Conservation (phyloP, 768 basidiomycete genomes). For the Naganishia antarctica region DNA sequence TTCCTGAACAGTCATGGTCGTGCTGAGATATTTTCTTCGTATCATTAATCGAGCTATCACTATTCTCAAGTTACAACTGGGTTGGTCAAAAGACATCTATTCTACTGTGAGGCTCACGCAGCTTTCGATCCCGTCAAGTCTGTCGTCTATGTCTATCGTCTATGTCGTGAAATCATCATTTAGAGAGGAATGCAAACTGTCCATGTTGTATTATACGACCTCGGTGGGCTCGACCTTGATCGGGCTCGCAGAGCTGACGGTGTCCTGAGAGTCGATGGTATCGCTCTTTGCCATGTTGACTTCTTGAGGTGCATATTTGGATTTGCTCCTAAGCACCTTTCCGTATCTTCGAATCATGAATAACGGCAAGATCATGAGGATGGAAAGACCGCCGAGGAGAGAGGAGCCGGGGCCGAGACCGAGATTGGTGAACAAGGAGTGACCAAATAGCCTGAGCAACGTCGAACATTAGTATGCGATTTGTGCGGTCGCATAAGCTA, state of each 20-base stretch:
- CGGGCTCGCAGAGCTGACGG: background rate
- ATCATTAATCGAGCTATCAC: too few relatives aligned
- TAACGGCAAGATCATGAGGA: slow-evolving; percentile 25
- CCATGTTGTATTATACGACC: background rate
- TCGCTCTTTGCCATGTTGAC: background rate
- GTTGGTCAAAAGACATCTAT: too few relatives aligned
- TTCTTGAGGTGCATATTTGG: slow-evolving; percentile 20
- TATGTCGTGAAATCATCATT: background rate
- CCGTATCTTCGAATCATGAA: slow-evolving; percentile 28
- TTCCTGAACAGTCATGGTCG: too few relatives aligned
- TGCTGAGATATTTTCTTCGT: too few relatives aligned
- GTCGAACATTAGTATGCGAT: background rate
- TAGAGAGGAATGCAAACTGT: background rate
- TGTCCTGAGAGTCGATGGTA: background rate
- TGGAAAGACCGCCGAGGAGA: slow-evolving; percentile 25
- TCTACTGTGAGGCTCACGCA: too few relatives aligned
- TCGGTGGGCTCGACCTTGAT: slow-evolving; percentile 4
- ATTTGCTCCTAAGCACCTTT: slow-evolving; percentile 15
- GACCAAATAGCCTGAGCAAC: slow-evolving; percentile 22
- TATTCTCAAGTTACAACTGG: too few relatives aligned
- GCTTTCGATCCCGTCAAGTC: too few relatives aligned
- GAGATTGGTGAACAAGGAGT: slow-evolving; percentile 21
- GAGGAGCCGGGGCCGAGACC: slow-evolving; percentile 29
- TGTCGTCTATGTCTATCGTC: too few relatives aligned
- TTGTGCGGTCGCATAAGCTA: background rate